These are phyloP conservation scores for Saururus chinensis DNA, from an alignment of 164 flowering plant species.

Conservation along the genomic window DNA sequence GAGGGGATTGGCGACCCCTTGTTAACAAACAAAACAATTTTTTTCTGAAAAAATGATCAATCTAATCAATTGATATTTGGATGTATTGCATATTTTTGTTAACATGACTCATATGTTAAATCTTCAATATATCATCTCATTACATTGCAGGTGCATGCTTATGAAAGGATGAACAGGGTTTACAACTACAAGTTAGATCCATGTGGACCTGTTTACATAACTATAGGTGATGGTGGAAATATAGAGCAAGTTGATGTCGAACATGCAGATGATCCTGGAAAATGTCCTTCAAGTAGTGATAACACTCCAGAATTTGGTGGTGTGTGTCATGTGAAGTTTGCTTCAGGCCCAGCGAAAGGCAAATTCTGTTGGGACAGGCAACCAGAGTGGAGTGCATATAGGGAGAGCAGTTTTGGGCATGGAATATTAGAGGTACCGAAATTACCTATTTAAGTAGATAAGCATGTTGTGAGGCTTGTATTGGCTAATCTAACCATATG, in stretches of 20 bases:
- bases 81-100: too few species aligned
- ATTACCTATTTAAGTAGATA: background rate
- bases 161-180: constrained; percentile 82
- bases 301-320: constrained; percentile 75
- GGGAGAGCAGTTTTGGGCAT: constrained; percentile 98
- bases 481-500: background rate
- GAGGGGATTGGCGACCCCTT: too few species aligned
- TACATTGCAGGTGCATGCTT: constrained; percentile 73
- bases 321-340: constrained; percentile 61
- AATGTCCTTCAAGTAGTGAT: constrained; percentile 63
- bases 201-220: constrained; percentile 77
- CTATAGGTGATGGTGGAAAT: constrained; percentile 92
- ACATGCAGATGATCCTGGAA: constrained; percentile 86
- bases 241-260: constrained; percentile 69
- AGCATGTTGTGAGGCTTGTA: background rate
- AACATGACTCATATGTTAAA: too few species aligned
- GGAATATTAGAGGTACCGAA: constrained; percentile 82
- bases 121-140: background rate
- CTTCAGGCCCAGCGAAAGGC: constrained; percentile 72
- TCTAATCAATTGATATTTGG: too few species aligned
- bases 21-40: background rate
- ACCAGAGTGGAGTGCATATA: constrained; percentile 92
- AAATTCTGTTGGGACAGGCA: constrained; percentile 84
- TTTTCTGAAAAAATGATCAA: background rate
- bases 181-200: constrained; percentile 69